Conservation (phyloP, 2,329 filamentous ascomycete genomes). For the Knufia fluminis region DNA sequence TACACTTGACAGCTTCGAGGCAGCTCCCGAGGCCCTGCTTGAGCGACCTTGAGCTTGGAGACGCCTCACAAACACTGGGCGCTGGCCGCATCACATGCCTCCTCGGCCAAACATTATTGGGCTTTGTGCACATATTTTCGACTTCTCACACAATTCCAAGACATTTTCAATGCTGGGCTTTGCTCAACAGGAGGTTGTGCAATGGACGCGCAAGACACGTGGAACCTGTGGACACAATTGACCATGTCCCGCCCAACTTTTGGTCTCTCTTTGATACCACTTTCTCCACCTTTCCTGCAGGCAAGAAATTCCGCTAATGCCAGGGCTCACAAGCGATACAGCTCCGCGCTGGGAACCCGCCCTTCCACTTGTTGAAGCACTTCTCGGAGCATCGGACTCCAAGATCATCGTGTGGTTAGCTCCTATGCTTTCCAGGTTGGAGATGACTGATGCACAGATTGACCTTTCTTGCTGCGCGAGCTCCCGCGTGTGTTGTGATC, state of each 20-base stretch:
- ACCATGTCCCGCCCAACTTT: background rate
- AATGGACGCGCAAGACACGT: background rate
- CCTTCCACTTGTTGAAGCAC: background rate
- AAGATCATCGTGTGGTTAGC: background rate
- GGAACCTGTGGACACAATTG: background rate
- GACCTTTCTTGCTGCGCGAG: background rate
- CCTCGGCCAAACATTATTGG: background rate
- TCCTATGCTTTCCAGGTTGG: background rate
- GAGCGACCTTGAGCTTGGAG: background rate
- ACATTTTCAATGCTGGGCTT: background rate
- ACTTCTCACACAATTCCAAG: background rate
- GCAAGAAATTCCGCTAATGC: constrained; percentile 1
- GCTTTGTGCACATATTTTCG: background rate
- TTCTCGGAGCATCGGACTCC: background rate
- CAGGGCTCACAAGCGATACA: background rate
- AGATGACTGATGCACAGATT: background rate
- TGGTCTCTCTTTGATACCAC: background rate
- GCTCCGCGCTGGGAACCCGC: constrained; percentile 1
- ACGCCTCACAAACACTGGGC: background rate
- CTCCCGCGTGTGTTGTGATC: constrained; percentile 4
- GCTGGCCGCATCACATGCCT: background rate
- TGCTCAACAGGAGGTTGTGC: constrained; percentile 5
- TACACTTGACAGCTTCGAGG: background rate
- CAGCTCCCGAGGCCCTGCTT: constrained; percentile 3
- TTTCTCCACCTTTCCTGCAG: background rate